Base-by-base conservation (phyloP, 805 yeast species). In the Pichia pseudocactophila region DNA sequence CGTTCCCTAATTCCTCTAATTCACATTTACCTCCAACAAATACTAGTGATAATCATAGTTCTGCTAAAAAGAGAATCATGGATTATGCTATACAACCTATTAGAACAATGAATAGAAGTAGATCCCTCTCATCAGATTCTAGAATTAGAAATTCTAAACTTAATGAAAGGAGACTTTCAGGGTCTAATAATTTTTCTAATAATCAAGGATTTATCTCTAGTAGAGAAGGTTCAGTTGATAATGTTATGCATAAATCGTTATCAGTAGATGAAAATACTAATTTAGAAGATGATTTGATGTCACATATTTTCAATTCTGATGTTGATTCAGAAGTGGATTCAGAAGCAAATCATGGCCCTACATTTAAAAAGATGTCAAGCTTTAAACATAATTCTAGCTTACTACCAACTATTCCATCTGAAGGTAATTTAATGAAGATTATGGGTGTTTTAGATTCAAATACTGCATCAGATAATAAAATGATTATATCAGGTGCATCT, bases 381-480 rank as follows among this genome's bases (percentile, higher is more conserved):
- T 37, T 37, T 25, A 43, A 39, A 33, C 40, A 30, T 12, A 35
- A 39, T 17, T 13, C 36, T 13, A 39, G 11, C 15, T 34, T 43
- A 10, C 37, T 51, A 39, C 52, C 54, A 32, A 53, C 56, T 5
- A 53, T 53, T 30, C 55, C 55, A 28, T 52, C 55, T 7, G 56
- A 53, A 39, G 51, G 56, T 16, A 50, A 52, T 37, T 42, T 53
- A 16, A 45, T 43, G 41, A 47, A 47, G 4, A 36, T 49, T 13
- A 47, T 50, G 46, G 46, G 44, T 30, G 40, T 30, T 16, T 13
- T 49, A 4, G 39, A 33, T 16, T 6, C 46, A 25, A 22, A 22
- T 22, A 26, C 38, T 11, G 10, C 41, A 25, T n/a, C 37, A 4
- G 41, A 43, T 15, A 7, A 36, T 8, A 22, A 33, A 13, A 34